Evolutionary conservation across 176 grass and related monocot species (phyloP), one percentile per base, ranked within the genome.

Genomic region (Carex pumila): DNA sequence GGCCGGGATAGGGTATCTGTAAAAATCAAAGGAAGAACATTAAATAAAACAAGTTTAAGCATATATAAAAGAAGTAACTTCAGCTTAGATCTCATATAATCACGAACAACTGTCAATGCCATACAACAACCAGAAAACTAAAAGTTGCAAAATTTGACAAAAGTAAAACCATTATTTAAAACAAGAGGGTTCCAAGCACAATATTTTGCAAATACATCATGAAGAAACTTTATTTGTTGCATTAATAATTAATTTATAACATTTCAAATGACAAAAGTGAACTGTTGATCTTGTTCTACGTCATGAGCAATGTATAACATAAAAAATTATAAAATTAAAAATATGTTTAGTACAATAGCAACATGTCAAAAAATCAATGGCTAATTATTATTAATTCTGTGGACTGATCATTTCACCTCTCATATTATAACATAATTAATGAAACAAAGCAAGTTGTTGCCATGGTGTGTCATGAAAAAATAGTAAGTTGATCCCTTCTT

Each of bases 1-100:
- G 80, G 93, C 88, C 65, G 83, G 91, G 89, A 98, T 90, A 43
- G 93, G 89, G 10, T 98, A 98, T 65, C 96, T 98, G 83, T 80
- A 92, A 66, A 66, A 85, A 39, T 82, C 57, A 75, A 65, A 7
- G n/a, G 11, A 88, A 15, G 83, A 71, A 37, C 9, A 72, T 14
- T 82, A 71, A 85, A 60, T 47, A 80, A 63, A 63, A 43, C 10
- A 81, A 64, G 71, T 49, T 74, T 53, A 52, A 50, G 43, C n/a
- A 74, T 29, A 74, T 52, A 12, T 37, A 67, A 65, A 1, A 17
- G 5, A 67, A 37, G 18, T 49, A 53, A 75, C 41, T 52, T 21
- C 43, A 77, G 0, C 13, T 50, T 29, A 50, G 41, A 54, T 49
- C 21, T 77, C 45, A 77, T 47, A 67, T 36, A 31, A 31, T 15